Base-by-base conservation (phyloP, 2,329 filamentous ascomycete genomes). In the Trichophyton verrucosum region DNA sequence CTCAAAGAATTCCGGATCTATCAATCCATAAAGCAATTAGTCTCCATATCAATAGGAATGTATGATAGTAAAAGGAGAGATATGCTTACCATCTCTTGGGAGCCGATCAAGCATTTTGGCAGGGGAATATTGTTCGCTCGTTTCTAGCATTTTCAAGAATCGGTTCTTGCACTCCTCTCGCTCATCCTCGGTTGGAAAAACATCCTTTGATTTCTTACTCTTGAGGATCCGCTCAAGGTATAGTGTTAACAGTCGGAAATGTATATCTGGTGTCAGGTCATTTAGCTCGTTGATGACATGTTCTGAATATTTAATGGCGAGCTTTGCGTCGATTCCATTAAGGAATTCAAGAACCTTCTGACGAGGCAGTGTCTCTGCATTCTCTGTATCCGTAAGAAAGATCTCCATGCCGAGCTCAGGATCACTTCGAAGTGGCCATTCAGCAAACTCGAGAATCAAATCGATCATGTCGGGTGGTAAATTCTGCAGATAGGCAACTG, bases 301-400 rank as follows among this genome's bases (percentile, higher is more conserved):
- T 70, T 96, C 91, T 3, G 97, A 78, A 71, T 99, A 99, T 63
- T 78, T 81, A 27, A 89, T 82, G 64, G 94, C 90, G 9, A 97
- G 81, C 51, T 80, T 79, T 8, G 78, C 69, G 67, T 95, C 85
- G 38, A 95, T 84, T 0, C 77, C 75, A 47, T 84, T 80, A 3
- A 99, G 76, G 68, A 92, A 97, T 1, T 80, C 77, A 1, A 92
- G 78, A 0, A 99, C 88, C 59, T 77, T 82, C 33, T 88, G 82
- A 47, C 92, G 82, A 1, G 92, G 91, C 9, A 99, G 74, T 0
- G 86, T 90, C 76, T 97, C 94, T 0, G 94, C 91, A 68, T 97
- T 97, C 70, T 96, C 90, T 0, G 90, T 94, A 71, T 99, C 94
- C 0, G 89, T 89, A 0, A 94, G 76, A 73, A 99, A 99, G 0